Evolutionary conservation across 2,329 filamentous ascomycete genomes (phyloP), one percentile per base, ranked within the genome.

Genomic region (Alternaria longipes): DNA sequence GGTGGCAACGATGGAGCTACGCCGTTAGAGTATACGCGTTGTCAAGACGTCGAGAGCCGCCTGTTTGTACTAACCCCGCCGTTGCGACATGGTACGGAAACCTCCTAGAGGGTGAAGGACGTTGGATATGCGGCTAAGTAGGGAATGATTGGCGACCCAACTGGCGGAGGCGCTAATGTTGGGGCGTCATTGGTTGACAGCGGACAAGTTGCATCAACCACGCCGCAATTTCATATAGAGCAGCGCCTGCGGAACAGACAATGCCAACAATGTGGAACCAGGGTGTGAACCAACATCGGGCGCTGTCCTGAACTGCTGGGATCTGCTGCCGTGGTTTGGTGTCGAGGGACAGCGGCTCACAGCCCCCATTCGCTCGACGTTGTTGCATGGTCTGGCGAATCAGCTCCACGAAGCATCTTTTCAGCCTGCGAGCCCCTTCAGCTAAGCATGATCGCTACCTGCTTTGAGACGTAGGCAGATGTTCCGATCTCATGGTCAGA

Each of bases 51-150:
- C 59, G 59, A 64, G 56, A 64, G 56, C 53, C 55, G 57, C 63
- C 32, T 64, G 58, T 59, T 24, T 64, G 58, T 53, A 41, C 53
- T 54, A 54, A 45, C 64, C 64, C 54, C 56, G 50, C 60, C 52
- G 61, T 62, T 38, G 60, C 56, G 63, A 59, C 63, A 69, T 71
- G 68, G 63, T 60, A 55, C 64, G 65, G 69, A 49, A 56, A 53
- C 55, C 34, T 60, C 47, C 22, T 41, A 38, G 55, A 63, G 59
- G 54, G 55, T 58, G 63, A 56, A 56, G 47, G 53, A 63, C 51
- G 56, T 58, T 60, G 40, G 54, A 49, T 42, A 38, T 54, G 52
- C 40, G 60, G 44, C 53, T 51, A 46, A 60, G 53, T 42, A 18
- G 56, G 56, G 40, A 44, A 56, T 63, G 54, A 65, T 63, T 56